Evolutionary conservation across 2,329 filamentous ascomycete species (phyloP), one percentile per base, ranked within the genome.

Genomic region (Aureobasidium melanogenum): DNA sequence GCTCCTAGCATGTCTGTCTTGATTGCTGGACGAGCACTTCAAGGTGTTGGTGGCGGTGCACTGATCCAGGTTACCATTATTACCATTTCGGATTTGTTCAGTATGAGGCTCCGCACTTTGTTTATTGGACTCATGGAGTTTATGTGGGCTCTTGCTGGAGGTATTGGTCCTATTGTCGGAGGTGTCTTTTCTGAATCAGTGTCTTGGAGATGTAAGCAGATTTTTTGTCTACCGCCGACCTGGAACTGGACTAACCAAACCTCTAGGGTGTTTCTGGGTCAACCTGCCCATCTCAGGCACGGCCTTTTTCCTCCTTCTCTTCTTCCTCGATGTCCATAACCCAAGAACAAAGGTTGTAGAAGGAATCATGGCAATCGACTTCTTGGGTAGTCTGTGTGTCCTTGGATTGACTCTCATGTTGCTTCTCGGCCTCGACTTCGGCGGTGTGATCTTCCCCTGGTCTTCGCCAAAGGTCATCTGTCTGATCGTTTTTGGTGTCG

Each of bases 241-340:
- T 65, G 65, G 62, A 22, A 10, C 24, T 47, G 19, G 30, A 50
- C 60, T 50, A 46, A 54, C 26, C 6, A 12, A 9, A 17, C 28
- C 17, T 26, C 24, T 19, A 50, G 30, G 58, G n/a, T 43, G 63
- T 61, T 76, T 82, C 65, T 84, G 80, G 74, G 79, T 83, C 68
- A 84, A 84, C 56, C 70, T 79, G 0, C 82, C 82, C 0, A 74
- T 83, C 26, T 75, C 72, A 19, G 80, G 77, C 1, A 67, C 75
- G 0, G 77, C 80, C 0, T 79, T 82, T 28, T 30, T 79, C 3
- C 70, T 84, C 0, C 71, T 84, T 4, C 58, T 82, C 2, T 65
- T 82, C 28, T 82, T 79, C 63, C 71, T 85, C 32, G 78, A 84
- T 63, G 76, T 84, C 15, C 78, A 83, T 63, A 82, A 83, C 55